Evolutionary conservation across 306 rosid genomes (phyloP).

Genomic region (Malus asiatica): DNA sequence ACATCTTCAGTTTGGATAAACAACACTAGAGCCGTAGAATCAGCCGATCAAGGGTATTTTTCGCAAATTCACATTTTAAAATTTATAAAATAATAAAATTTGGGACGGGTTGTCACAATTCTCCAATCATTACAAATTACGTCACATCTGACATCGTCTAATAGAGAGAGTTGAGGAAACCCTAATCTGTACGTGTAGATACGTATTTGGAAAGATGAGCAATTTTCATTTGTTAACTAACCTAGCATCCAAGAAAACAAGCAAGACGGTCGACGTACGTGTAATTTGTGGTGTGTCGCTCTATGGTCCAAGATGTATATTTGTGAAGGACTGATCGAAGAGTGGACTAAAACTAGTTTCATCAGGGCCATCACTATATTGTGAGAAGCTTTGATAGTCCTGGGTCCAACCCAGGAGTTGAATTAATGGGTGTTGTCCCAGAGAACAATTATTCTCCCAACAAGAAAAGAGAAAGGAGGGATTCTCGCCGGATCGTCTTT

Average conservation of each 20-base stretch:
- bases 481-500: accelerated
- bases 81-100: no score
- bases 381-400: neutral
- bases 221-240: neutral
- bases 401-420: neutral
- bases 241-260: neutral
- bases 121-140: neutral
- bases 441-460: no score
- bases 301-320: no score
- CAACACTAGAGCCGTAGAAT: no score
- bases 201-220: no score
- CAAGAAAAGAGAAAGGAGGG: no score
- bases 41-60: no score
- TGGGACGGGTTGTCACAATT: no score
- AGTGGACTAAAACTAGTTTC: neutral
- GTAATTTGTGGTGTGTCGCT: neutral
- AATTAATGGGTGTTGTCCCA: no score
- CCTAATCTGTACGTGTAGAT: neutral
- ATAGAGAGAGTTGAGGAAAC: neutral
- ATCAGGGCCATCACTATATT: neutral
- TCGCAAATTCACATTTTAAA: no score
- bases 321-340: neutral
- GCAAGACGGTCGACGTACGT: neutral
- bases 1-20: no score
- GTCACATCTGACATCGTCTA: neutral